Base-by-base conservation (phyloP, 352 stramenopile genomes). In the Globisporangium radiosum region DNA sequence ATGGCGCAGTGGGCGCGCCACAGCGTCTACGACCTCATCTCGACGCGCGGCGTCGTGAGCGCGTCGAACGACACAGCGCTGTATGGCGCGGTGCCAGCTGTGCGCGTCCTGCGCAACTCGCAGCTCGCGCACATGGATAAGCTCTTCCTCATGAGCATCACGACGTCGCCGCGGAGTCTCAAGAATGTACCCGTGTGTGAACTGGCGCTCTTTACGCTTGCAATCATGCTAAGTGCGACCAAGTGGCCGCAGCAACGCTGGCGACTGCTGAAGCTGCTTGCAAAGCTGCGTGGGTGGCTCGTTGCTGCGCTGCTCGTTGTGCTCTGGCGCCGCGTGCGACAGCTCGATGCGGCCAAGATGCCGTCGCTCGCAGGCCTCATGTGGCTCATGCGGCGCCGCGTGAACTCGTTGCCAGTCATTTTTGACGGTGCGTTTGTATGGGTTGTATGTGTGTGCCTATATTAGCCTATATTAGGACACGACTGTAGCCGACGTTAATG, bases 341-440 rank as follows among this genome's bases (percentile, higher is more conserved):
- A 75, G 15, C 61, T 92, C 2, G 79, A 92, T 56, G 71, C 85
- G 38, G 81, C 81, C 52, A 88, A 83, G 56, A 71, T 88, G 47
- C 75, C 78, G 33, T 80, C 64, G 36, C 66, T 92, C 58, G 81
- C 73, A 38, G 68, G 66, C 3, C 70, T 90, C 50, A 79, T 74
- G 63, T 88, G 72, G 74, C 68, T 90, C 51, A 87, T 91, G 58
- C 69, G 63, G 13, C 73, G 69, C 52, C 72, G 71, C 11, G 76
- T 79, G 13, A 68, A 70, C 25, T 72, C 63, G 15, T 60, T 91
- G 2, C 70, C 78, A 1, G 67, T 75, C 65, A 76, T 90, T 52
- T 87, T 82, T 53, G 71, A 88, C 50, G 79, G 67, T 74, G 65
- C 47, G 56, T 55, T 1, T 15, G 13, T 48, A 47, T 39, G 25